Evolutionary conservation across 192 early-diverging fungal genomes (phyloP), one percentile per base, ranked within the genome.

Genomic region (Backusella australiensis): DNA sequence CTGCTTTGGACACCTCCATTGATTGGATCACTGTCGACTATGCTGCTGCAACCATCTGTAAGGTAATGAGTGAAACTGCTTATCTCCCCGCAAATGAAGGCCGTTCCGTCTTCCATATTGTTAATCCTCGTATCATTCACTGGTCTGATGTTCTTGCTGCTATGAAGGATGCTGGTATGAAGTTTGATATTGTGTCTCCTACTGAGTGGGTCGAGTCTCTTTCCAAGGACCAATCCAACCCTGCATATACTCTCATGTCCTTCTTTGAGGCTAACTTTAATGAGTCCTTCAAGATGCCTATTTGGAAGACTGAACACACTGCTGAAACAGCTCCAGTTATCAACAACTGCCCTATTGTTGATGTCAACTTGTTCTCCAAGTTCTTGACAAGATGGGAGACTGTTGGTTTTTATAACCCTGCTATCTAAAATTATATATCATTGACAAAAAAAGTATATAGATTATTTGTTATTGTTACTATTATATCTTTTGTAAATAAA

Each of bases 21-120:
- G 73, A 77, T 52, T 82, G 80, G 80, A 73, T 82, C 2, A 77
- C 77, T 39, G 63, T 78, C 3, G 76, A 82, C 34, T 42, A 74
- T 36, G 67, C 76, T 26, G 80, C 80, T 19, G 19, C 59, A 19
- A 36, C 73, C 1, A 82, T 82, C 38, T 32, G 15, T 15, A 77
- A 82, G 14, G 70, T 82, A 3, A 78, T 78, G 32, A 14, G 67
- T 35, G 42, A 69, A 23, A 66, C 26, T 7, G 52, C 70, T 14
- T 12, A 63, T 29, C 56, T 63, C 1, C 56, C 56, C 56, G 56
- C 56, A 63, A 63, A 29, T 12, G 23, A 63, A 29, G 56, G 56
- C 0, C 56, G 56, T 12, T 29, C 72, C 15, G 35, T 78, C 3
- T 75, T 74, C 59, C 76, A 81, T 39, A 76, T 82, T 49, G 73